phyloP scores from a whole-genome alignment of 1,139 yeast genomes.

The Maudiozyma humilis region DNA sequence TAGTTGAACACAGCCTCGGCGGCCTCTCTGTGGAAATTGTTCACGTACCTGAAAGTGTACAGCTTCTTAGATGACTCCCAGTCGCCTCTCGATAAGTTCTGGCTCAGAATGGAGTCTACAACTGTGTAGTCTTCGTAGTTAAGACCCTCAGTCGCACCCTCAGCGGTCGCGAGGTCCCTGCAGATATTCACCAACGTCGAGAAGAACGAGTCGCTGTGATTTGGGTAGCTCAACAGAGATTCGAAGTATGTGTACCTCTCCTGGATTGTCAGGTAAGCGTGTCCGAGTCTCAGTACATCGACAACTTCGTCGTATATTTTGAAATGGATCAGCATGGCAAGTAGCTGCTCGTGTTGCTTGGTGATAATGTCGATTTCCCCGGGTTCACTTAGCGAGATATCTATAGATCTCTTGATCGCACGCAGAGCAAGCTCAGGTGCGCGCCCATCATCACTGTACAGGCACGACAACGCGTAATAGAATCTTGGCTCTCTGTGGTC shows the following conservation, averaged over 20 bases:
- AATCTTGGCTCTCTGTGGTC: conserved; percentile 10
- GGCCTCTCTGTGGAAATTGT: conserved; percentile 28
- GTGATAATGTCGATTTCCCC: conserved; percentile 19
- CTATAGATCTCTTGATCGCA: conserved; percentile 26
- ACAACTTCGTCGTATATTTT: conserved; percentile 25
- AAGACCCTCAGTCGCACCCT: conserved; percentile 14
- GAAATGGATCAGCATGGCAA: conserved; percentile 24
- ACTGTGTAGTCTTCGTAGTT: conserved; percentile 36
- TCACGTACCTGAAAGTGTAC: conserved; percentile 26
- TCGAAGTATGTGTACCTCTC: conserved; percentile 21
- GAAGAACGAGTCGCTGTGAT: conserved; percentile 18
- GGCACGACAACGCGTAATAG: conserved; percentile 9
- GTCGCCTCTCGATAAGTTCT: conserved; percentile 13
- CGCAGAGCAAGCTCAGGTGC: conserved; percentile 19
- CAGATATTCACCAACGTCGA: conserved; percentile 22
- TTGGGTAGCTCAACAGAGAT: conserved; percentile 21
- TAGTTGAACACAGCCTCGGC: conserved; percentile 27
- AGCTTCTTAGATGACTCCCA: conserved; percentile 24
- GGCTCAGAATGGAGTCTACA: conserved; percentile 36
- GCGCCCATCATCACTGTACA: conserved; percentile 9
- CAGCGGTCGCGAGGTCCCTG: conserved; percentile 6
- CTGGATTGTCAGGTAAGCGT: conserved; percentile 15
- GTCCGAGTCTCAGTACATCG: conserved; percentile 28
- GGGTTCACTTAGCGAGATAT: conserved; percentile 17
- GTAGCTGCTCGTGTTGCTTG: conserved; percentile 23